Conservation (phyloP, 176 grass and related monocot genomes). For the Zoysia japonica region DNA sequence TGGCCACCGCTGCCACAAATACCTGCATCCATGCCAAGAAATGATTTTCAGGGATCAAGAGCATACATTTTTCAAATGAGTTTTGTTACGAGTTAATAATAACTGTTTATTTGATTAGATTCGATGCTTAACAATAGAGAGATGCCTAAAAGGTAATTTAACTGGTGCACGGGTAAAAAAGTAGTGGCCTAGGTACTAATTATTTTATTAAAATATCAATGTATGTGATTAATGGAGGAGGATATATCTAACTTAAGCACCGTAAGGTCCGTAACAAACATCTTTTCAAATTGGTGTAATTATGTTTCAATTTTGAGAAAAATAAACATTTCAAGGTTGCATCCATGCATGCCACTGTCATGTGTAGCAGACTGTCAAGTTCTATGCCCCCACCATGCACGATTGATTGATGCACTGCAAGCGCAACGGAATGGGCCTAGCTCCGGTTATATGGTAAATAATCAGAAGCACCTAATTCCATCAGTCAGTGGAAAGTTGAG, state of each 20-base stretch:
- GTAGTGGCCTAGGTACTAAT: no score
- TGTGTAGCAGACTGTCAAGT: neutral
- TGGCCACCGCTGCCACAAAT: slow-evolving; percentile 67
- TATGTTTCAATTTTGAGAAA: neutral
- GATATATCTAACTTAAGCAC: no score
- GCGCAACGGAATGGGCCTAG: slow-evolving; percentile 27
- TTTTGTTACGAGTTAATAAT: no score
- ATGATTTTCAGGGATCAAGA: neutral
- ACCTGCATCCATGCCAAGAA: slow-evolving; percentile 29
- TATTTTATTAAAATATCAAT: no score
- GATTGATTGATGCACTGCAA: slow-evolving; percentile 33
- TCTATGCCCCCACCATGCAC: slow-evolving; percentile 1
- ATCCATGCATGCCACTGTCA: neutral
- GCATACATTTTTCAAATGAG: no score
- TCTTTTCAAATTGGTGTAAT: neutral
- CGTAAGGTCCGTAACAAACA: no score
- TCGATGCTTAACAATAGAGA: no score
- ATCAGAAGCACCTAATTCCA: slow-evolving; percentile 24
- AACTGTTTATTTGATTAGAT: no score
- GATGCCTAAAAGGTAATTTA: no score
- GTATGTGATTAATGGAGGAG: no score
- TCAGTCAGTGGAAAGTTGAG: slow-evolving; percentile 30
- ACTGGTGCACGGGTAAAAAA: no score
- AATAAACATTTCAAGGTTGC: neutral
- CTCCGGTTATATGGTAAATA: slow-evolving; percentile 24